Percentiles rank a stretch among this genome's conserved stretches.
These are phyloP conservation scores for Torulaspora delbrueckii DNA, from an alignment of 805 yeast genomes.

Conservation along the genomic window DNA sequence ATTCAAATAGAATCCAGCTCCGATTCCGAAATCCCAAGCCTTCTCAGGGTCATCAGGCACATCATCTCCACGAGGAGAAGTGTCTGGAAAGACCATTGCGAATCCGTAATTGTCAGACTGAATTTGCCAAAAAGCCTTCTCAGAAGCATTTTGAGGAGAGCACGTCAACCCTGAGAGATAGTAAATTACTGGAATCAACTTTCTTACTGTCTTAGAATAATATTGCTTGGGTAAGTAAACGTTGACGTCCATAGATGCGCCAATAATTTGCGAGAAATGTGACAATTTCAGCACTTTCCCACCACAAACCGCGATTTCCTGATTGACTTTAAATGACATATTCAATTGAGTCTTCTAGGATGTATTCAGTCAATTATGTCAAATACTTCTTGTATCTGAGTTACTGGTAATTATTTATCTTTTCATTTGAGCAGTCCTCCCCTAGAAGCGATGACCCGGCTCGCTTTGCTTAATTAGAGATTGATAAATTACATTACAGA, in stretches of 20 bases:
- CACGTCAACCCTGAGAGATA: slow-evolving; percentile 90
- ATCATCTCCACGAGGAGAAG: slow-evolving; percentile 85
- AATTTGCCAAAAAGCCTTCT: slow-evolving; percentile 83
- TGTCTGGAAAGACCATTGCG: slow-evolving; percentile 90
- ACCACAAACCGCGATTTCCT: slow-evolving; percentile 57
- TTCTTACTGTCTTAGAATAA: slow-evolving; percentile 17
- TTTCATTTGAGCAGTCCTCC: neutral
- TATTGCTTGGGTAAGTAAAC: slow-evolving; percentile 68
- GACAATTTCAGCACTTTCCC: slow-evolving; percentile 72
- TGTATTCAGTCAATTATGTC: neutral
- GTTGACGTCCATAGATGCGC: slow-evolving; percentile 77
- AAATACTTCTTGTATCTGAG: neutral
- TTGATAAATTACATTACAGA: neutral
- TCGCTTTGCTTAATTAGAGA: neutral
- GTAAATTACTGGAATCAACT: slow-evolving; percentile 63
- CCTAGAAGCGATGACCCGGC: neutral
- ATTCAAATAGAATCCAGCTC: slow-evolving; percentile 92
- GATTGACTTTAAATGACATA: slow-evolving; percentile 49
- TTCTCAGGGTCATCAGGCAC: slow-evolving; percentile 65
- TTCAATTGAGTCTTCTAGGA: neutral
- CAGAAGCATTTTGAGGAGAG: slow-evolving; percentile 88
- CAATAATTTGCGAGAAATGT: slow-evolving; percentile 63
- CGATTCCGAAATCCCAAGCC: slow-evolving; percentile 85
- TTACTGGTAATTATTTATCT: neutral
- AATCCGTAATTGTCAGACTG: slow-evolving; percentile 78